phyloP scores from a whole-genome alignment of 805 yeast genomes.

The Candida stauntonica region DNA sequence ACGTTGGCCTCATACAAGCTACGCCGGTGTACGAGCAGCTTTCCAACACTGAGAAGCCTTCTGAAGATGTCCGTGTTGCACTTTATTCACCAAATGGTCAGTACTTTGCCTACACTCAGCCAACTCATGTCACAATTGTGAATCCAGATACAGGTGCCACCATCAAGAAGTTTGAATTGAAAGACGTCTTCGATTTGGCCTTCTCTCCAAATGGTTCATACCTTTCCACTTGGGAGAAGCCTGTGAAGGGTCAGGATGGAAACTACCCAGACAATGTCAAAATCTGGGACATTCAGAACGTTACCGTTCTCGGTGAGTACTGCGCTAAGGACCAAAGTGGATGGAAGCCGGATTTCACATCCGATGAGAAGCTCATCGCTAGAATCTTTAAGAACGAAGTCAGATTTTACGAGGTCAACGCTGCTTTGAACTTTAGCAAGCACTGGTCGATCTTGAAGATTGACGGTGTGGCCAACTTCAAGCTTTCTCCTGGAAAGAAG shows the following conservation, averaged over 20 bases:
- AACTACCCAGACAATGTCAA: conserved; percentile 76
- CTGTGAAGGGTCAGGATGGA: conserved; percentile 67
- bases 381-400: conserved; percentile 56
- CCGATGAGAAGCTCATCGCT: conserved; percentile 70
- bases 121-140: conserved; percentile 51
- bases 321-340: conserved; percentile 79
- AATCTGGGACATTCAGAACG: conserved; percentile 56
- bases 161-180: conserved; percentile 45
- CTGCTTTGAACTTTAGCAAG: conserved; percentile 39
- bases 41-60: conserved; percentile 25
- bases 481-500: conserved; percentile 80
- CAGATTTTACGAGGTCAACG: conserved; percentile 59
- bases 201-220: conserved; percentile 88
- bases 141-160: conserved; percentile 49
- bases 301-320: conserved; percentile 53
- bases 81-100: conserved; percentile 65
- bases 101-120: conserved; percentile 70
- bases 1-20: conserved; percentile 48
- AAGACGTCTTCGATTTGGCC: conserved; percentile 73
- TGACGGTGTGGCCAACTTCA: conserved; percentile 56
- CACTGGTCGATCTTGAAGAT: conserved; percentile 56
- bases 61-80: conserved; percentile 55
- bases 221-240: conserved; percentile 87
- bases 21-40: conserved; percentile 35
- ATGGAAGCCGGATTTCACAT: conserved; percentile 89